Evolutionary conservation across 495 filamentous ascomycete genomes (phyloP).

Genomic region (Xylaria grammica): DNA sequence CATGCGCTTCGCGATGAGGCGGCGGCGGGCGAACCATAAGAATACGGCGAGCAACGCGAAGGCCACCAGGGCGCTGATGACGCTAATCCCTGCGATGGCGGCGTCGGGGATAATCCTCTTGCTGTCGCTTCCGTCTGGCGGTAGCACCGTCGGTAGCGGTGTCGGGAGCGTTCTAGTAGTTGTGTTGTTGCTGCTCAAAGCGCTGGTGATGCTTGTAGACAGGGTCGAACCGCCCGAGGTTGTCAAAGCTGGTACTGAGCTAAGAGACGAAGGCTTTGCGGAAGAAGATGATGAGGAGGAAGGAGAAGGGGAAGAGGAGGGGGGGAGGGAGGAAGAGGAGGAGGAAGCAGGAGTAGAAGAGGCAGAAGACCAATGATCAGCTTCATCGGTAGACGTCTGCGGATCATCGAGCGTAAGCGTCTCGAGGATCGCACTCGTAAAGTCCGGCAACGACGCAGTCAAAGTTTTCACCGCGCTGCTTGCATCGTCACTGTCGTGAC

Average conservation of each 20-base stretch:
- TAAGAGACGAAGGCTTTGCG: background rate
- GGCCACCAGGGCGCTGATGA: conserved; percentile 24
- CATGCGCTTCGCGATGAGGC: conserved; percentile 26
- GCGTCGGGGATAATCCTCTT: background rate
- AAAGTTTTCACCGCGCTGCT: background rate
- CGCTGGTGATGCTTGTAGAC: background rate
- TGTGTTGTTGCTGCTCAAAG: background rate
- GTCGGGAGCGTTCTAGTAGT: background rate
- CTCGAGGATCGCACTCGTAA: background rate
- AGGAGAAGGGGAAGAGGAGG: background rate
- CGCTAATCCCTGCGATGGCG: conserved; percentile 25
- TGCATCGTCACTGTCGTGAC: background rate
- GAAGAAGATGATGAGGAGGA: background rate
- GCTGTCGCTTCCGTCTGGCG: background rate
- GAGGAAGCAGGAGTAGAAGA: no score
- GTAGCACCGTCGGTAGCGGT: background rate
- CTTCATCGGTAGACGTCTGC: background rate
- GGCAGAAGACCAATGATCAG: no score
- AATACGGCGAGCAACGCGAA: conserved; percentile 15
- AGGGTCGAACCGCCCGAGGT: background rate
- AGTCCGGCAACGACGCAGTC: background rate
- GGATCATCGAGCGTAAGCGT: background rate
- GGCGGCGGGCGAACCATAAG: conserved; percentile 26
- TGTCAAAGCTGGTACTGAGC: background rate
- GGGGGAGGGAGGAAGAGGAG: no score